Conservation (phyloP, 1,139 yeast species). For the Diutina neorugosa region DNA sequence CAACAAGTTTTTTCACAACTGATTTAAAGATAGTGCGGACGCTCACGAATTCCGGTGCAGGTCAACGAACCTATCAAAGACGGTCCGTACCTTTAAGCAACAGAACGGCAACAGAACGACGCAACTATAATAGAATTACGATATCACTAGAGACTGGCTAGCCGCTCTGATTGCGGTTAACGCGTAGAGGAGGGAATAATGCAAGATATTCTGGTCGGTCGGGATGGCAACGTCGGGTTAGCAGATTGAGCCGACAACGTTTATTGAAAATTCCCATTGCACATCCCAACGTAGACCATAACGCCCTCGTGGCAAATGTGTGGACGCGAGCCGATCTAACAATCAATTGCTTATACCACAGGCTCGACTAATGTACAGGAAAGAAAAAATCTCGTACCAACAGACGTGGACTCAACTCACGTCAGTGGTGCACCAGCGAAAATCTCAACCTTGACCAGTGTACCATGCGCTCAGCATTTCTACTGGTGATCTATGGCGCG, state of each 20-base stretch:
- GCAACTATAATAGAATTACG: not conserved
- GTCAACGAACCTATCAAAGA: not conserved
- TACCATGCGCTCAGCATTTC: not conserved
- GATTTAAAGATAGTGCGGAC: not conserved
- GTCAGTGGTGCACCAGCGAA: not conserved
- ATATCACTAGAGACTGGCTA: too few relatives aligned
- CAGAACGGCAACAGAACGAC: not conserved
- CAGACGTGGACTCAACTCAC: not conserved
- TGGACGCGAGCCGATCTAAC: not conserved
- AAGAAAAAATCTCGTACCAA: not conserved
- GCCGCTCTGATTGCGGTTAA: too few relatives aligned
- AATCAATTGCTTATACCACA: not conserved
- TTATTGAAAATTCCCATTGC: not conserved
- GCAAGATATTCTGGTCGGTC: too few relatives aligned
- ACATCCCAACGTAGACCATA: not conserved
- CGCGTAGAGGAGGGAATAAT: too few relatives aligned
- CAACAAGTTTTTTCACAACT: not conserved
- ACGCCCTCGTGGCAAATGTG: not conserved
- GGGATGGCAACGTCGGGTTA: too few relatives aligned
- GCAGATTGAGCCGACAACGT: too few relatives aligned
- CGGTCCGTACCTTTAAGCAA: not conserved
- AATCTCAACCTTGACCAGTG: not conserved
- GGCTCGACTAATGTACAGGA: not conserved
- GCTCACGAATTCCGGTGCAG: not conserved
- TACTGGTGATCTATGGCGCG: not conserved